Conservation (phyloP, 805 yeast genomes). For the Suhomyces sp. region DNA sequence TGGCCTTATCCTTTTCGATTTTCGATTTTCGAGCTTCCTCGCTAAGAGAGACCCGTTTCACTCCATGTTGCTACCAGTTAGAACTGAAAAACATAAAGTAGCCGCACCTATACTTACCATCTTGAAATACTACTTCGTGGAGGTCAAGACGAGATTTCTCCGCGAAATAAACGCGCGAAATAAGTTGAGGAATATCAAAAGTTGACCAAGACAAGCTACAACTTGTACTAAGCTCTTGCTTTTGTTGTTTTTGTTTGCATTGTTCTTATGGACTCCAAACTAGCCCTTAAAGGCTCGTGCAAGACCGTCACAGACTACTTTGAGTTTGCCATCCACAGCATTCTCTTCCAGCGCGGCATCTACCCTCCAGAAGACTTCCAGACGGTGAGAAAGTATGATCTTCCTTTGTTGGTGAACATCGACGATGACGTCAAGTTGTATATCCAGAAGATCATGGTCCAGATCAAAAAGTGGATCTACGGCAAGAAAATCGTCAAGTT, state of each 20-base stretch:
- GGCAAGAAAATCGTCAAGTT: constrained; percentile 65
- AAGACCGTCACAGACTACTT: constrained; percentile 79
- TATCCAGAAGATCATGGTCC: constrained; percentile 62
- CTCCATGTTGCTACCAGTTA: constrained; percentile 55
- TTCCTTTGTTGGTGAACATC: constrained; percentile 65
- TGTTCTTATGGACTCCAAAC: constrained; percentile 24
- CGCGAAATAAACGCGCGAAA: not conserved
- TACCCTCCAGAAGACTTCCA: constrained; percentile 86
- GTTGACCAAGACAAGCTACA: too few relatives aligned
- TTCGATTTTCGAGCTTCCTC: constrained; percentile 55
- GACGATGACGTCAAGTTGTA: constrained; percentile 77
- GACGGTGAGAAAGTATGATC: constrained; percentile 73
- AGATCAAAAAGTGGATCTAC: constrained; percentile 64
- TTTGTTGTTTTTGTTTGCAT: too few relatives aligned
- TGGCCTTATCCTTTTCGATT: constrained; percentile 54
- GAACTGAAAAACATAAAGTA: not conserved
- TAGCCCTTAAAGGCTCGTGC: constrained; percentile 75
- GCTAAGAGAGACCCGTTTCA: constrained; percentile 56
- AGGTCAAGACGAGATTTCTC: too few relatives aligned
- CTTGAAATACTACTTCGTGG: not conserved
- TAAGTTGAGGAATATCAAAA: not conserved
- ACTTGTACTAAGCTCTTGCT: too few relatives aligned
- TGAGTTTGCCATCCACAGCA: constrained; percentile 74
- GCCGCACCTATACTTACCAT: not conserved
- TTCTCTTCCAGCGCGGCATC: constrained; percentile 84